Evolutionary conservation across 2,329 filamentous ascomycete genomes (phyloP).

Genomic region (Gnomoniopsis sp.): DNA sequence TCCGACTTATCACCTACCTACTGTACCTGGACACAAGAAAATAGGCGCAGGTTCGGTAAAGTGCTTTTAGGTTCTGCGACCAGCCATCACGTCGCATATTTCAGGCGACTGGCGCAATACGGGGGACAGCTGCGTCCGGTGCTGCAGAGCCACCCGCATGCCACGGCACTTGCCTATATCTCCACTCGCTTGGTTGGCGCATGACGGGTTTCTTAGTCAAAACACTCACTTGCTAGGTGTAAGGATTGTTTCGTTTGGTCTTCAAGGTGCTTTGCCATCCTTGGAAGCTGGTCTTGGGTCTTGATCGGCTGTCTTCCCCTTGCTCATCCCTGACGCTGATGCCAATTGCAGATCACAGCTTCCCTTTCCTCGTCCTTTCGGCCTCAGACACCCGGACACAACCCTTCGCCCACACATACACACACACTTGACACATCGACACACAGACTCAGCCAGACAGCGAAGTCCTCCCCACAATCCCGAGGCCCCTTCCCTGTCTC

Average conservation of each 20-base stretch:
- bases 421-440: too few relatives aligned
- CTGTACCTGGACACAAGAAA: too few relatives aligned
- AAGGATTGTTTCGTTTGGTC: too few relatives aligned
- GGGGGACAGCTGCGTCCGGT: neutral
- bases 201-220: neutral
- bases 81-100: neutral
- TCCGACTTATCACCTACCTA: too few relatives aligned
- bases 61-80: neutral
- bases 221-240: too few relatives aligned
- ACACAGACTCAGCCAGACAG: neutral
- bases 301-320: neutral
- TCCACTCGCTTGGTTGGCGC: neutral
- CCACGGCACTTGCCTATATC: neutral
- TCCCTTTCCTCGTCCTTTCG: neutral
- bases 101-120: slow-evolving; percentile 3
- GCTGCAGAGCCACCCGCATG: neutral
- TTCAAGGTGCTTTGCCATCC: neutral
- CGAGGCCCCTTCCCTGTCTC: neutral
- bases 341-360: neutral
- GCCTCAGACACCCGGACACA: neutral
- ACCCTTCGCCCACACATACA: neutral
- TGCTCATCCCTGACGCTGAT: neutral
- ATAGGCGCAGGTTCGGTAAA: neutral
- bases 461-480: neutral
- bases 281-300: neutral